A percentile compares a stretch with the other conserved stretches of the same genome.
Conservation (phyloP, 2,329 filamentous ascomycete genomes). For the Penicillium digitatum region DNA sequence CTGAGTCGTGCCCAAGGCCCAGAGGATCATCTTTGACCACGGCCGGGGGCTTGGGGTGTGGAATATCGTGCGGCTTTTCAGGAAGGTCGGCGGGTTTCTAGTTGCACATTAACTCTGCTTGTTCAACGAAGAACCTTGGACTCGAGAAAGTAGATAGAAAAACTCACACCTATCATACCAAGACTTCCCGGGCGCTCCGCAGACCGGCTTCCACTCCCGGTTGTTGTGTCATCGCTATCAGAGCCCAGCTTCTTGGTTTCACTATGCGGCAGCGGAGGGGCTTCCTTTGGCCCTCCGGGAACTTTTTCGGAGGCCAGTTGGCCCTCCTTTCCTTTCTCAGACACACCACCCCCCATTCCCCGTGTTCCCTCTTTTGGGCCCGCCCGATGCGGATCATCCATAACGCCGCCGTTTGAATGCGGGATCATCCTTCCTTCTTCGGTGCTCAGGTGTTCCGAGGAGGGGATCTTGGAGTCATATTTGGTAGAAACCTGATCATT, state of each 20-base stretch:
- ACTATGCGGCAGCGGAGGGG: conserved; percentile 73
- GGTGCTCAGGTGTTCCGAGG: conserved; percentile 39
- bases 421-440: conserved; percentile 44
- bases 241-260: conserved; percentile 65
- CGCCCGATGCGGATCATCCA: conserved; percentile 78
- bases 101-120: not conserved
- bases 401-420: conserved; percentile 70
- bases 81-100: conserved; percentile 81
- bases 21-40: conserved; percentile 40
- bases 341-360: conserved; percentile 84
- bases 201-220: conserved; percentile 39
- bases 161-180: conserved; percentile 54
- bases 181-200: conserved; percentile 44
- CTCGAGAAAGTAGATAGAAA: not conserved
- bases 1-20: conserved; percentile 29
- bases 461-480: conserved; percentile 23
- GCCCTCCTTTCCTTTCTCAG: conserved; percentile 75
- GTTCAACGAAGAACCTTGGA: not conserved
- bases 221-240: conserved; percentile 32
- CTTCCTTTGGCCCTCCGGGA: conserved; percentile 80
- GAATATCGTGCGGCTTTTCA: conserved; percentile 69
- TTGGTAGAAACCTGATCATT: conserved; percentile 33
- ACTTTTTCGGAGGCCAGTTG: conserved; percentile 68
- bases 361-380: conserved; percentile 79
- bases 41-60: conserved; percentile 58